Base-by-base conservation (phyloP, 352 stramenopile species). In the Phytopythium chamaehyphon region DNA sequence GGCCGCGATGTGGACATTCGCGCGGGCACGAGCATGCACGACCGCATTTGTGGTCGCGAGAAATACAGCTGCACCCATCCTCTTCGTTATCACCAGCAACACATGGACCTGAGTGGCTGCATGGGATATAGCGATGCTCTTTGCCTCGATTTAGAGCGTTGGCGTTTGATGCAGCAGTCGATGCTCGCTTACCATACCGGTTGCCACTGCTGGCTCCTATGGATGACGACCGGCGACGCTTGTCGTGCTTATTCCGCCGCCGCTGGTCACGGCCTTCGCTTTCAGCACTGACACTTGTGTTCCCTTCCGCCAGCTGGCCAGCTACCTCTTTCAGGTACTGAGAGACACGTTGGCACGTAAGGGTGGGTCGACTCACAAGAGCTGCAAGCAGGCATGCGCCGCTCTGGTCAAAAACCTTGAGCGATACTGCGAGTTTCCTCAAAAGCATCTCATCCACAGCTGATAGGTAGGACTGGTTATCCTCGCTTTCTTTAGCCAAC, bases 1-100 rank as follows among this genome's bases (percentile, higher is more conserved):
- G 74, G 26, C 83, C 77, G 3, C 81, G 70, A 52, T 88, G 86
- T 3, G 69, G 58, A 18, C 81, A 92, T 21, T 83, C 72, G 8
- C 78, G 71, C 8, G 71, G 56, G 52, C 81, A 92, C 2, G 65
- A 68, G 26, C 81, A 92, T 1, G 79, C 61, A 37, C 73, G 84
- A 24, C 83, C 67, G 55, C 81, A 92, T 7, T 65, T 54, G 51
- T 89, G 78, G 2, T 50, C 71, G 4, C 75, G 70, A 45, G 78
- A 92, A 14, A 73, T 65, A 40, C 81, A 92, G 15, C 26, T 49
- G 19, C 2, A 18, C 2, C 26, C 18, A 4, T 26, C 45, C 14
- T 51, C 45, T 6, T n/a, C 31, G 4, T 16, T 15, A 15, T 21
- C 28, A 21, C 26, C 33, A 10, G 62, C 69, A 33, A 71, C 71